Evolutionary conservation across 108 stramenopile genomes (phyloP).

Genomic region (Conticribra guillardii): DNA sequence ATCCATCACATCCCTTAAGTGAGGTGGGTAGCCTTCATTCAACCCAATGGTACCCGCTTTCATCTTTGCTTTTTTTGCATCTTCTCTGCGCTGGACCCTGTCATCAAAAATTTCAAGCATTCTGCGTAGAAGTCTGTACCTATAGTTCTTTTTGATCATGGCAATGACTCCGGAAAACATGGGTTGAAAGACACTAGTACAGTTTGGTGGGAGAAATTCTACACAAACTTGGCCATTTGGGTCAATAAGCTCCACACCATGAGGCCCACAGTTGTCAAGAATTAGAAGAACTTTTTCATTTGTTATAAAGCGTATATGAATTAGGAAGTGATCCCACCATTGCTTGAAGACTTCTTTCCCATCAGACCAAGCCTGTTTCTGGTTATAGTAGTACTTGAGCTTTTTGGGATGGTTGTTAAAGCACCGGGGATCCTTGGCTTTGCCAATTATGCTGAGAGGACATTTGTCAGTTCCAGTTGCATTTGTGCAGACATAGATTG

Average conservation of each 20-base stretch:
- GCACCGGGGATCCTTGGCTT: neutral
- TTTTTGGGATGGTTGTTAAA: neutral
- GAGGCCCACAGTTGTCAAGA: constrained; percentile 5
- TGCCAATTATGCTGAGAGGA: constrained; percentile 6
- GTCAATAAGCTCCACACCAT: neutral
- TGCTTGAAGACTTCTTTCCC: neutral
- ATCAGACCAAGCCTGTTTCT: neutral
- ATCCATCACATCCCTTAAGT: constrained; percentile 4
- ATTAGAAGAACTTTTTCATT: neutral
- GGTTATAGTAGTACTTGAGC: neutral
- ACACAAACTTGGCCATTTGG: neutral
- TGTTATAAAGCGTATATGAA: neutral
- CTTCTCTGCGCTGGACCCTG: neutral
- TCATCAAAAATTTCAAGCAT: constrained; percentile 6
- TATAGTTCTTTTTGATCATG: constrained; percentile 6
- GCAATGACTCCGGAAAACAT: constrained; percentile 2
- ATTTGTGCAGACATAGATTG: neutral
- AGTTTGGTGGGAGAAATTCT: neutral
- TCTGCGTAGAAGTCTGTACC: neutral
- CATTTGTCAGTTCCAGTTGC: neutral
- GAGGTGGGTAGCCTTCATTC: neutral
- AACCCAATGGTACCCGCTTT: neutral
- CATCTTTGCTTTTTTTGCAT: constrained; percentile 2
- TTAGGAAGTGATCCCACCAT: neutral
- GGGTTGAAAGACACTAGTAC: constrained; percentile 4